Base-by-base conservation (phyloP, 345 rosid species). In the Erucastrum elatum region DNA sequence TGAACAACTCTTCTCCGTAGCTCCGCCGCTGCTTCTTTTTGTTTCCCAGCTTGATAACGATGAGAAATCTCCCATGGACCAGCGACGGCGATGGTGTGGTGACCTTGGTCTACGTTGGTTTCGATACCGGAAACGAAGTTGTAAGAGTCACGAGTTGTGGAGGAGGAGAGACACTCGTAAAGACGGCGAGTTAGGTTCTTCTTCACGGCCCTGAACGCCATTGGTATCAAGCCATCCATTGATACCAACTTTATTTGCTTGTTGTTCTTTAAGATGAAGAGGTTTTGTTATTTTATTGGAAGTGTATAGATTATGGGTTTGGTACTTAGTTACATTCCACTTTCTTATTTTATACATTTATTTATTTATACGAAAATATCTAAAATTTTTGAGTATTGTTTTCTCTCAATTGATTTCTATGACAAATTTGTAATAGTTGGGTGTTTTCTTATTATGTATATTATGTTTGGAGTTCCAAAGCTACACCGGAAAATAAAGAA, bases 141-240 rank as follows among this genome's bases (percentile, higher is more conserved):
- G 83, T 83, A 86, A 71, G 77, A 34, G 34, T 72, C 84, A 68
- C 60, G 84, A 64, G 49, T 21, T 1, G 90, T 65, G 49, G n/a
- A 83, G 37, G 94, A 75, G 0, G 96, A 90, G 65, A 94, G 90
- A 68, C 90, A 86, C 84, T 92, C 87, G 68, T 94, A 94, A 7
- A 82, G 86, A 61, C 90, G 78, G 30, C 93, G 95, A 59, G 75
- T 84, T 44, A 62, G 83, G 53, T 30, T 90, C 88, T 83, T 89
- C 96, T 81, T 91, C 56, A 94, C 72, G 27, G 94, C 94, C 70
- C 75, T 90, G 83, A 64, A 86, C 29, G 90, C 83, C 87, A 90
- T 60, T 15, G 98, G 98, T 34, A 94, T 79, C 2, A 94, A 80
- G 15, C 99, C 99, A 17, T 94, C 98, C 98, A 93, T 92, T 44